phyloP scores from a whole-genome alignment of 2,329 filamentous ascomycete genomes.

The Ophiostoma sp. region DNA sequence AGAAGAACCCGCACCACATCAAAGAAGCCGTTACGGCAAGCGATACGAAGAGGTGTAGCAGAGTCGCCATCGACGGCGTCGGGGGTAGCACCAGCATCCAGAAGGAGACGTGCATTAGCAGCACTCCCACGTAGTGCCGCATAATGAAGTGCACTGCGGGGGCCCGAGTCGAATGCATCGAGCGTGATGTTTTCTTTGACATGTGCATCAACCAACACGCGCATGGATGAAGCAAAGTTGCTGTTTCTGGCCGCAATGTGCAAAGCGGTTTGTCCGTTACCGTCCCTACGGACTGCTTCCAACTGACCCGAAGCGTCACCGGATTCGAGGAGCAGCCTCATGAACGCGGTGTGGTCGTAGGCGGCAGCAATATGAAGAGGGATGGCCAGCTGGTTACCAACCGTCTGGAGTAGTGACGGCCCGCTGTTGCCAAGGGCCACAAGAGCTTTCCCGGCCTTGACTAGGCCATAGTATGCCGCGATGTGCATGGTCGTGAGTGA shows the following conservation, averaged over 20 bases:
- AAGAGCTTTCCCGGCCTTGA: background rate
- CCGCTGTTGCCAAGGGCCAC: background rate
- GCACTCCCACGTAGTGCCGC: conserved; percentile 2
- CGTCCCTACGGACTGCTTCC: background rate
- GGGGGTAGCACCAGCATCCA: background rate
- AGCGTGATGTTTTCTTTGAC: background rate
- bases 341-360: background rate
- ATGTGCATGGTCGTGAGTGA: background rate
- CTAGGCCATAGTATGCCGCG: background rate
- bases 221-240: background rate
- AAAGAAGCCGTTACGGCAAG: background rate
- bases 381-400: background rate
- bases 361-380: background rate
- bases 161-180: background rate
- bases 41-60: background rate
- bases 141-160: background rate
- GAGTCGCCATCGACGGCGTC: background rate
- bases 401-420: background rate
- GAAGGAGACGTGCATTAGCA: background rate
- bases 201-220: background rate
- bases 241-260: background rate
- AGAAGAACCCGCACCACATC: background rate
- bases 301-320: background rate
- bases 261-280: background rate
- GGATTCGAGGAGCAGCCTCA: background rate